A percentile compares a stretch with the other conserved stretches of the same genome.
phyloP scores from a whole-genome alignment of 805 yeast genomes.

The Priceomyces haplophilus region DNA sequence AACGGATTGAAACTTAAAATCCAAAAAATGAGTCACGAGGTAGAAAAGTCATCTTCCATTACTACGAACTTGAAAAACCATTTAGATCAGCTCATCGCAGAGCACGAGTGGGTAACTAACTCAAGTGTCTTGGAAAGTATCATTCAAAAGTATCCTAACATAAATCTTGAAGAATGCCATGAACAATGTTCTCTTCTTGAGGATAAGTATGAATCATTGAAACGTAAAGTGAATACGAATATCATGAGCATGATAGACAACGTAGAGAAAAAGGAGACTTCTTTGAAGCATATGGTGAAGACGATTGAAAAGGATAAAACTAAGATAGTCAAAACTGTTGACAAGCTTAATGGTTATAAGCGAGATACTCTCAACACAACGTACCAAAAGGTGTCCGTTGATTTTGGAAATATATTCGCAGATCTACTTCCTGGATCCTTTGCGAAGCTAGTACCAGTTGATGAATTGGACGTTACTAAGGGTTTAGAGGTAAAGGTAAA shows the following conservation, averaged over 20 bases:
- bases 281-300: constrained; percentile 73
- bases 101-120: constrained; percentile 74
- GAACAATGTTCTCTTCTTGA: constrained; percentile 54
- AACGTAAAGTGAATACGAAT: constrained; percentile 76
- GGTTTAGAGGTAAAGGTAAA: constrained; percentile 90
- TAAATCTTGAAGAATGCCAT: constrained; percentile 61
- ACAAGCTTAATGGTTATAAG: constrained; percentile 80
- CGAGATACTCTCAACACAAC: constrained; percentile 78
- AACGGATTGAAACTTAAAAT: constrained; percentile 49
- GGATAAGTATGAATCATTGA: constrained; percentile 65
- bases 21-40: constrained; percentile 54
- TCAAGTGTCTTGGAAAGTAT: constrained; percentile 53
- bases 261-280: constrained; percentile 80
- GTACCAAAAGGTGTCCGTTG: constrained; percentile 80
- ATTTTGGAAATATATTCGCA: constrained; percentile 86
- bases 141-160: constrained; percentile 58
- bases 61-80: constrained; percentile 34
- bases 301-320: constrained; percentile 86
- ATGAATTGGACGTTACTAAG: constrained; percentile 76
- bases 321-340: constrained; percentile 85
- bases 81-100: constrained; percentile 46
- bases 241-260: constrained; percentile 90
- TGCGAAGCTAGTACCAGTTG: constrained; percentile 82
- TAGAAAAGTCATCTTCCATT: constrained; percentile 45
- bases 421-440: constrained; percentile 86